Evolutionary conservation across 129 eudicot genomes (phyloP), one percentile per base, ranked within the genome.

Genomic region (Chrysanthemum lavandulifolium): DNA sequence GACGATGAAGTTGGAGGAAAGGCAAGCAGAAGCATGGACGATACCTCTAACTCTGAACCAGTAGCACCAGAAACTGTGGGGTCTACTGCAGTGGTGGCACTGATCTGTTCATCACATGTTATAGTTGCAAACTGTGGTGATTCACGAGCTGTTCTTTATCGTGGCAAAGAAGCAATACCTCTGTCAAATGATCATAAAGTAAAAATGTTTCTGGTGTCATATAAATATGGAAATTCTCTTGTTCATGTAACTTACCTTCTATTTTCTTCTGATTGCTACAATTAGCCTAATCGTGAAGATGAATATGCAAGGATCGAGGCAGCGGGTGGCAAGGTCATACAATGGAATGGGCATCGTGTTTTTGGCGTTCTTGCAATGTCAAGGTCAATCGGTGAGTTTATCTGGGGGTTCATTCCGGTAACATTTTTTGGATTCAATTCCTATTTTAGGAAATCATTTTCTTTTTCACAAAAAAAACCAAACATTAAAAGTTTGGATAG

Each of bases 331-430:
- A 87, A 85, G 76, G 96, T 94, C 69, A 90, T 94, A 65, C 90
- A 84, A 79, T 94, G 98, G 98, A 87, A 94, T 13, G 98, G 98
- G 5, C 94, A 84, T 67, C 96, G 98, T 51, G 97, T 94, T 36
- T 83, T 86, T 69, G 98, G 98, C 4, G 98, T 94, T 73, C 98
- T 94, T 79, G 98, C 98, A 43, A 88, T 91, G 91, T 94, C 98
- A 36, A 86, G 98, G 68, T 90, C 98, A 51, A 94, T 94, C 13
- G 98, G 98, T 94, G 78, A 71, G 95, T 75, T 60, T 59, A 65
- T n/a, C 12, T 14, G 45, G 9, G 4, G 45, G 49, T 19, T 52
- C 18, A 48, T 48, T 45, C 27, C 14, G 15, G 18, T 53, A 53
- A 53, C 57, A 7, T 11, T 11, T n/a, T 53, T 53, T 53, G 6